A percentile compares a stretch with the other conserved stretches of the same genome.
Evolutionary conservation across 495 filamentous ascomycete genomes (phyloP).

Genomic region (Aspergillus steynii): DNA sequence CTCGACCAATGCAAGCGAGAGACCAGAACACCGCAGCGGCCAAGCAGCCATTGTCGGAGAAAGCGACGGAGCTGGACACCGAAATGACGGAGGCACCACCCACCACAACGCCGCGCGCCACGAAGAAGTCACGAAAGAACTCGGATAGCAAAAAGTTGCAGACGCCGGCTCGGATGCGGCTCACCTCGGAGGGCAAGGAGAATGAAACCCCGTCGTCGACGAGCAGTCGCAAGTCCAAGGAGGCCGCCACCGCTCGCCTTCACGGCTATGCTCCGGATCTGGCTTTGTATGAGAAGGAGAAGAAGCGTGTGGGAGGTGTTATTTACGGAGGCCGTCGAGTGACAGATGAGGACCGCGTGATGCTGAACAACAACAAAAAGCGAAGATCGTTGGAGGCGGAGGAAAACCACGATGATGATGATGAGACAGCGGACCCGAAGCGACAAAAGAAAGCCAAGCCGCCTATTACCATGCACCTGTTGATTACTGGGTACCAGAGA

Average conservation of each 20-base stretch:
- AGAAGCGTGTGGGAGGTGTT: slow-evolving; percentile 79
- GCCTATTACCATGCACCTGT: slow-evolving; percentile 66
- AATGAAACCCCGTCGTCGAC: slow-evolving; percentile 81
- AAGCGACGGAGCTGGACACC: slow-evolving; percentile 19
- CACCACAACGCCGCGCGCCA: slow-evolving; percentile 30
- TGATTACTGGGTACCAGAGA: slow-evolving; percentile 76
- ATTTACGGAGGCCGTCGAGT: slow-evolving; percentile 70
- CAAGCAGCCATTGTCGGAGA: slow-evolving; percentile 23
- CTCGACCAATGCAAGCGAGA: slow-evolving; percentile 36
- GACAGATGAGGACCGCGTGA: slow-evolving; percentile 47
- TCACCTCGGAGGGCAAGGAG: slow-evolving; percentile 65
- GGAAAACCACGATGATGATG: slow-evolving; percentile 56
- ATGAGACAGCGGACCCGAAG: slow-evolving; percentile 56
- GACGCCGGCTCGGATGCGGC: slow-evolving; percentile 49
- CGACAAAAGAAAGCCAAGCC: slow-evolving; percentile 60
- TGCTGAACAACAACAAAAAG: slow-evolving; percentile 39
- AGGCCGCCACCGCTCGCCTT: slow-evolving; percentile 71
- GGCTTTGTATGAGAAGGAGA: slow-evolving; percentile 89
- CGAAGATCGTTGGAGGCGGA: slow-evolving; percentile 41
- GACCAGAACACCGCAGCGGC: slow-evolving; percentile 32
- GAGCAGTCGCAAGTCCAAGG: slow-evolving; percentile 83
- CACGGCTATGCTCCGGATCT: slow-evolving; percentile 81
- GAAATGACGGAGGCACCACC: slow-evolving; percentile 13
- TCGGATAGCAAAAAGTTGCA: slow-evolving; percentile 31
- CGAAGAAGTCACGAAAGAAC: slow-evolving; percentile 31